Conservation (phyloP, 208 protist species). For the Wallacemonas collosoma region DNA sequence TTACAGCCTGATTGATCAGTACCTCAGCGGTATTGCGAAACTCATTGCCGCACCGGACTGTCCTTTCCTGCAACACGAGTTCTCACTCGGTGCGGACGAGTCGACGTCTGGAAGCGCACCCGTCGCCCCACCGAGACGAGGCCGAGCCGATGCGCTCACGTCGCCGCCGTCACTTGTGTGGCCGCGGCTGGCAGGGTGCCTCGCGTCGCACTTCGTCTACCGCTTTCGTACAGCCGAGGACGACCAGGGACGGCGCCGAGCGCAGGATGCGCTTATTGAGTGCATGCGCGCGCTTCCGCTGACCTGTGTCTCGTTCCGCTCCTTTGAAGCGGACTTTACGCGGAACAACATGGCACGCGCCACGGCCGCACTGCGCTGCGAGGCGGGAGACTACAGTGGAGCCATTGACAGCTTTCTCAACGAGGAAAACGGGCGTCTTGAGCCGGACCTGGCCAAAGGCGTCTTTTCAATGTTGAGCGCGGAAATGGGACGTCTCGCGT, state of each 20-base stretch:
- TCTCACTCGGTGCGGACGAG: neutral
- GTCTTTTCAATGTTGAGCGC: conserved; percentile 58
- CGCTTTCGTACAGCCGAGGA: conserved; percentile 52
- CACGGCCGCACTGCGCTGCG: conserved; percentile 51
- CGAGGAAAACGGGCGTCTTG: conserved; percentile 38
- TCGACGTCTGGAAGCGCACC: too few relatives aligned
- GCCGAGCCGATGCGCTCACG: neutral
- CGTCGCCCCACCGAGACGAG: too few relatives aligned
- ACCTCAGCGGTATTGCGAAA: conserved; percentile 24
- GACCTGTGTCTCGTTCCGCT: conserved; percentile 22
- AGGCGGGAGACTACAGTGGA: conserved; percentile 45
- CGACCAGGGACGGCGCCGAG: conserved; percentile 24
- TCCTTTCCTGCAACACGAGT: neutral
- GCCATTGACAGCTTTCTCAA: conserved; percentile 73
- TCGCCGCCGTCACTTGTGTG: conserved; percentile 1
- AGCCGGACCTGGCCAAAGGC: conserved; percentile 45
- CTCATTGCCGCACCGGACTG: conserved; percentile 14
- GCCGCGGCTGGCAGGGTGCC: conserved; percentile 16
- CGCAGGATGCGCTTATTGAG: conserved; percentile 44
- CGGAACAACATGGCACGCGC: conserved; percentile 61
- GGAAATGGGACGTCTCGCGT: conserved; percentile 42
- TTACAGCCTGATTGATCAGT: conserved; percentile 43
- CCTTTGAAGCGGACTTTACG: conserved; percentile 45
- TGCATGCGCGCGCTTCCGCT: conserved; percentile 32
- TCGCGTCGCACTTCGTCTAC: conserved; percentile 43